These are phyloP conservation scores for Skeletonema menzelii DNA, from an alignment of 108 stramenopile genomes.

Conservation along the genomic window DNA sequence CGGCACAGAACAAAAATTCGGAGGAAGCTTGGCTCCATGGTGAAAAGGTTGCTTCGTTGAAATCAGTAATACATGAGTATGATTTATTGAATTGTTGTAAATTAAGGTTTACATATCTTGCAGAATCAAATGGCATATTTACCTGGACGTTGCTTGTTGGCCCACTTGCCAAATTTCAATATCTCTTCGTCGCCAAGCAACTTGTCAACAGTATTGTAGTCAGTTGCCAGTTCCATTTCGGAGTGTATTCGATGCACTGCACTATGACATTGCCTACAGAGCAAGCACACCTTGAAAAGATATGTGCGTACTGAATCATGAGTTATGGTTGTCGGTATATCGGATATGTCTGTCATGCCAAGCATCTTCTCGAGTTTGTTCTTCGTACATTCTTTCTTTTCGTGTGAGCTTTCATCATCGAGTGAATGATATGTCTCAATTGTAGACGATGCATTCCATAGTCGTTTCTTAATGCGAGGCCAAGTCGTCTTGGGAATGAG, in stretches of 20 bases:
- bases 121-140: slow-evolving; percentile 41
- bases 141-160: slow-evolving; percentile 61
- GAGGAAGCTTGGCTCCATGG: slow-evolving; percentile 42
- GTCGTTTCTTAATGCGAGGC: slow-evolving; percentile 52
- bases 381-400: slow-evolving; percentile 13
- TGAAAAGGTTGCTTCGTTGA: background rate
- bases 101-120: slow-evolving; percentile 11
- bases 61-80: background rate
- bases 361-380: slow-evolving; percentile 39
- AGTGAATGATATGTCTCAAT: slow-evolving; percentile 29
- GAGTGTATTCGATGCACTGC: slow-evolving; percentile 59
- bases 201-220: slow-evolving; percentile 58
- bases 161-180: slow-evolving; percentile 73
- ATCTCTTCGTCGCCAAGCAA: slow-evolving; percentile 54
- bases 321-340: slow-evolving; percentile 18
- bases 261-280: slow-evolving; percentile 74
- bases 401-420: background rate
- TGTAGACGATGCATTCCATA: slow-evolving; percentile 50
- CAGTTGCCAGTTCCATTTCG: slow-evolving; percentile 63
- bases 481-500: slow-evolving; percentile 68
- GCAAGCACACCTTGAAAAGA: slow-evolving; percentile 43
- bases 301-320: slow-evolving; percentile 37
- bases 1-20: slow-evolving; percentile 31
- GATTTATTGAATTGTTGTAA: slow-evolving; percentile 9
- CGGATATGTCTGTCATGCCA: slow-evolving; percentile 23